phyloP scores from a whole-genome alignment of 768 basidiomycete species.

The Boletus rubescentipes region DNA sequence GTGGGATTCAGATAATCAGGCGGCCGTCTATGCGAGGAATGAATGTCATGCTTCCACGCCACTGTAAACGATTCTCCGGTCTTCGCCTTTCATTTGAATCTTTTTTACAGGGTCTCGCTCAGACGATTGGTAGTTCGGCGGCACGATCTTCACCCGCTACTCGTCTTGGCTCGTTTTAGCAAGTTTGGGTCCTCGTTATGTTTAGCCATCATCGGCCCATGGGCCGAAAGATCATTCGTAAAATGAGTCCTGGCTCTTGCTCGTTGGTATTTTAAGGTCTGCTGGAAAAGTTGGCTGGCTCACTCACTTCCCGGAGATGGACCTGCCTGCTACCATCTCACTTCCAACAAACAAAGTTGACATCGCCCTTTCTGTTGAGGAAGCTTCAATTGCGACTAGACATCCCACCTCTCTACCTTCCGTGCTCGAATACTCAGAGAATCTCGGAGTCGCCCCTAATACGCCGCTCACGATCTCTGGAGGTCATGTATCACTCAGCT shows the following conservation, averaged over 20 bases:
- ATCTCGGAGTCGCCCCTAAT: not conserved
- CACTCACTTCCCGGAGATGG: constrained; percentile 1
- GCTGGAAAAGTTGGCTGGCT: not conserved
- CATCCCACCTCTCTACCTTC: not conserved
- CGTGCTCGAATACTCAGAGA: not conserved
- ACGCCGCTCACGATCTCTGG: not conserved
- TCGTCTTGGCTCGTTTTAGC: not conserved
- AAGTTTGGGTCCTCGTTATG: not conserved
- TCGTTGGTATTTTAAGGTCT: constrained; percentile 2
- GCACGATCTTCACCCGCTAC: not conserved
- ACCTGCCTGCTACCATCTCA: not conserved
- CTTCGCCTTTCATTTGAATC: not conserved
- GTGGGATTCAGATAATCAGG: not conserved
- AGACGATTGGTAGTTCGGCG: not conserved
- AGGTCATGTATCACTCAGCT: not conserved
- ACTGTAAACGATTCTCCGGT: not conserved
- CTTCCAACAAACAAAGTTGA: not conserved
- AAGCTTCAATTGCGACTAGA: not conserved
- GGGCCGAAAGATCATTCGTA: not conserved
- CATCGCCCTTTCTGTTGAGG: not conserved
- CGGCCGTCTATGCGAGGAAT: not conserved
- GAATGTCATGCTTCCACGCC: not conserved
- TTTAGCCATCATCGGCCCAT: not conserved
- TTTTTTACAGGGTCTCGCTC: not conserved
- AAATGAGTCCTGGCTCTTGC: not conserved